Percentiles rank a stretch among this genome's conserved stretches.
Evolutionary conservation across 2,329 filamentous ascomycete species (phyloP).

Genomic region (Penicillium sp.): DNA sequence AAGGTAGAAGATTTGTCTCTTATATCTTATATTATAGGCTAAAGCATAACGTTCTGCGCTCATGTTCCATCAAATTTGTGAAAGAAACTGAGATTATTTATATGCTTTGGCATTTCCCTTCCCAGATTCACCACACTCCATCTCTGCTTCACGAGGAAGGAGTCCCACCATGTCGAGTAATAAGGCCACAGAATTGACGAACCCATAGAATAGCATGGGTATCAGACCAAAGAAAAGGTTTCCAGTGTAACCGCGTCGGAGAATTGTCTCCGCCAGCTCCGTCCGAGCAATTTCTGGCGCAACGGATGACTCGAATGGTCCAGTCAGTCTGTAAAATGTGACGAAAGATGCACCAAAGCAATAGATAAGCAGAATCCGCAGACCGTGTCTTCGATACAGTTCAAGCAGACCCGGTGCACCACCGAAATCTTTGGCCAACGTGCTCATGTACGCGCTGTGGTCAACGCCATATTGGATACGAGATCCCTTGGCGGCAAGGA

Average conservation of each 20-base stretch:
- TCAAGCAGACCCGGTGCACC: conserved; percentile 9
- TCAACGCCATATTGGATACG: conserved; percentile 15
- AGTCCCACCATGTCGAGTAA: conserved; percentile 6
- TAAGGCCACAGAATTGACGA: conserved; percentile 11
- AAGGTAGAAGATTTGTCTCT: not conserved
- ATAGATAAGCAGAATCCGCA: conserved; percentile 9
- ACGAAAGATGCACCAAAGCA: conserved; percentile 15
- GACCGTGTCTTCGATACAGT: conserved; percentile 10
- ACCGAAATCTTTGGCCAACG: conserved; percentile 12
- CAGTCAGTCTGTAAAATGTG: conserved; percentile 10
- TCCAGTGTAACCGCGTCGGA: conserved; percentile 6
- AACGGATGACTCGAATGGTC: conserved; percentile 13
- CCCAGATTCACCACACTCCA: not conserved
- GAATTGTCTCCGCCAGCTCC: conserved; percentile 11
- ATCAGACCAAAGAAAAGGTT: conserved; percentile 12
- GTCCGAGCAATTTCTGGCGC: conserved; percentile 12
- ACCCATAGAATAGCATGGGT: conserved; percentile 13
- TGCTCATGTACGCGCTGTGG: conserved; percentile 15
- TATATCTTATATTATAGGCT: not conserved
- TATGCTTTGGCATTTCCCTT: not conserved
- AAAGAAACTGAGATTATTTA: not conserved
- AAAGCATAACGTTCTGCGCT: not conserved
- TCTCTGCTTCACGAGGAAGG: not conserved
- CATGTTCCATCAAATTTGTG: not conserved
- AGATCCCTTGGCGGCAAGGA: conserved; percentile 7